Conservation (phyloP, 306 rosid genomes). For the Castanea mollissima region DNA sequence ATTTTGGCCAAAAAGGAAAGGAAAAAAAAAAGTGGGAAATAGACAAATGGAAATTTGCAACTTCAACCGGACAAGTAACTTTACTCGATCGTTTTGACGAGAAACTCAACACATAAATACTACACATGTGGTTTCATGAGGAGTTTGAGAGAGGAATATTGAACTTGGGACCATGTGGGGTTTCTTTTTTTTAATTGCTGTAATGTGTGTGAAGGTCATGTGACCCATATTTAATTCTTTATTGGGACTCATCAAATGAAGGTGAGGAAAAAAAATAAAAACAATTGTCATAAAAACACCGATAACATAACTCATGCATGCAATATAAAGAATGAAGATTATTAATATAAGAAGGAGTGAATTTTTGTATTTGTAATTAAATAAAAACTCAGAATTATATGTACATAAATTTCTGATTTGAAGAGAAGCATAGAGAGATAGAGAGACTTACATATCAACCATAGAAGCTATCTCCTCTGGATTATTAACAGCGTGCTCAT, state of each 20-base stretch:
- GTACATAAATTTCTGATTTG: neutral
- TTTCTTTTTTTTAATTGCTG: slow-evolving; percentile 1
- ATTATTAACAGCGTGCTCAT: slow-evolving; percentile 75
- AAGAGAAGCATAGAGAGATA: slow-evolving; percentile 3
- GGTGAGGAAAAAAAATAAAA: too few species aligned
- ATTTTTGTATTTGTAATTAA: too few species aligned
- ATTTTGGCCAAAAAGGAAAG: too few species aligned
- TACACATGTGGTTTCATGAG: neutral
- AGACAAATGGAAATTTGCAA: too few species aligned
- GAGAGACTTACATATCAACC: slow-evolving; percentile 69
- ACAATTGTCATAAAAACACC: rapidly evolving
- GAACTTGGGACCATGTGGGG: neutral
- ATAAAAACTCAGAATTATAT: too few species aligned
- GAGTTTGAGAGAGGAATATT: neutral
- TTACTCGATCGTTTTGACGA: slow-evolving; percentile 4
- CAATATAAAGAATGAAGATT: too few species aligned
- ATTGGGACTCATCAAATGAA: slow-evolving; percentile 2
- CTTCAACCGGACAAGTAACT: neutral
- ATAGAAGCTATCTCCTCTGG: slow-evolving; percentile 83
- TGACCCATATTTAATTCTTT: neutral
- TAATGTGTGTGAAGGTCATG: neutral
- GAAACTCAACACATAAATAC: neutral
- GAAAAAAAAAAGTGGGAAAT: too few species aligned
- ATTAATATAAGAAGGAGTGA: too few species aligned
- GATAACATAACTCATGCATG: too few species aligned